Conservation (phyloP, 208 protist genomes). For the Vickermania spadyakhi region DNA sequence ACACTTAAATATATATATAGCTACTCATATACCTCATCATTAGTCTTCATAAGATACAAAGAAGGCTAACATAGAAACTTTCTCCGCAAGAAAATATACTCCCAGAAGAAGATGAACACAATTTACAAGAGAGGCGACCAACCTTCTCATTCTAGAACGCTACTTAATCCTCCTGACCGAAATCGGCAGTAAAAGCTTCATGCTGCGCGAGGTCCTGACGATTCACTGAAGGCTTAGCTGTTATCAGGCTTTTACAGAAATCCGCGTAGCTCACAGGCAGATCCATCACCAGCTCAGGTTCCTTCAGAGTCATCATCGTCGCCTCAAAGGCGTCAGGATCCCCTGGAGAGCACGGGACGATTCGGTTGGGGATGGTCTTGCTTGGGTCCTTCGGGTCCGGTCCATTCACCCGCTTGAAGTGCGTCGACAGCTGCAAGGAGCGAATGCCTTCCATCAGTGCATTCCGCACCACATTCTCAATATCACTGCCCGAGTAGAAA, state of each 20-base stretch:
- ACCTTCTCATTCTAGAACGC: no score
- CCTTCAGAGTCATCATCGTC: constrained; percentile 85
- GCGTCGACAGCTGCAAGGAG: constrained; percentile 94
- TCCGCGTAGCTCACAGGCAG: constrained; percentile 85
- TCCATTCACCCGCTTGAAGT: constrained; percentile 93
- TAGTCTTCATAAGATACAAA: no score
- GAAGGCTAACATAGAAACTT: no score
- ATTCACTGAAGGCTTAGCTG: constrained; percentile 84
- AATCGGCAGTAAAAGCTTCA: constrained; percentile 93
- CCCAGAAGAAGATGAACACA: no score
- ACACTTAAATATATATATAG: no score
- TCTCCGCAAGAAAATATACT: no score
- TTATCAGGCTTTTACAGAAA: constrained; percentile 90
- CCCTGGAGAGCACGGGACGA: constrained; percentile 93
- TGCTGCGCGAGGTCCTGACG: constrained; percentile 88
- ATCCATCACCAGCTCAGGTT: constrained; percentile 88
- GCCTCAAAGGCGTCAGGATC: constrained; percentile 90
- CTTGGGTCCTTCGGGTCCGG: constrained; percentile 70
- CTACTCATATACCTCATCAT: no score
- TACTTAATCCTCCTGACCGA: constrained; percentile 93
- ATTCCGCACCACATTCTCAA: constrained; percentile 94
- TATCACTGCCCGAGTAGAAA: constrained; percentile 95
- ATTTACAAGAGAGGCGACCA: no score
- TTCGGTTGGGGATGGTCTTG: constrained; percentile 52
- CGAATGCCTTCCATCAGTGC: constrained; percentile 97